Evolutionary conservation across 106 monocot genomes (phyloP), one percentile per base, ranked within the genome.

Genomic region (Dioscorea dumetorum): DNA sequence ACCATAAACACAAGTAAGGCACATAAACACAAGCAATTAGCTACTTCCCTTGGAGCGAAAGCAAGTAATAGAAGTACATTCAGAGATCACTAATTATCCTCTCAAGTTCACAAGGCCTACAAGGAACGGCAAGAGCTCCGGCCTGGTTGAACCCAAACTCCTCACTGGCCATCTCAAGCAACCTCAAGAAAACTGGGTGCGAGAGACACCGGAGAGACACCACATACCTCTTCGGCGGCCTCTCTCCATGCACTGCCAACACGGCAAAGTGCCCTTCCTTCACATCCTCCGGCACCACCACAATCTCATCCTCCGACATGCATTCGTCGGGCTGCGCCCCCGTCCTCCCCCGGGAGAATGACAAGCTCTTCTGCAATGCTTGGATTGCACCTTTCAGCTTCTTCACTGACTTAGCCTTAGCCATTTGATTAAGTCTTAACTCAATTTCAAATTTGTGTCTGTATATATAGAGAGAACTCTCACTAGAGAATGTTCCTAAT

Each of bases 91-190:
- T 19, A 0, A 83, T 56, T 17, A 83, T 56, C 20, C 35, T 67
- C 74, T 83, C 74, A 61, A 83, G 28, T 32, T 80, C 77, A 10
- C 48, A 63, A 0, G 79, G 68, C 24, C 22, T 54, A 63, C 80
- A 74, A 3, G 84, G 84, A 13, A 85, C 28, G n/a, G 77, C 62
- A 12, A 85, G 59, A 2, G 74, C 67, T 4, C 84, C 84, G 52
- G 73, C 57, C 0, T 80, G 84, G 9, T 3, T 11, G 74, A 85
- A 85, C 8, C 80, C 80, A 35, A 85, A 85, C 63, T 80, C 84
- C 62, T 80, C 80, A 21, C 71, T 70, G 0, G 84, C 84, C 34
- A 67, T n/a, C 62, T 80, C 77, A 34, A 85, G 50, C 77, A 74
- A 19, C 58, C n/a, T 49, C 41, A 80, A 60, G 64, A 85, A 80